Percentiles rank a stretch among this genome's conserved stretches.
These are phyloP conservation scores for Mortierella sp. DNA, from an alignment of 371 early-diverging fungal genomes.

Conservation along the genomic window DNA sequence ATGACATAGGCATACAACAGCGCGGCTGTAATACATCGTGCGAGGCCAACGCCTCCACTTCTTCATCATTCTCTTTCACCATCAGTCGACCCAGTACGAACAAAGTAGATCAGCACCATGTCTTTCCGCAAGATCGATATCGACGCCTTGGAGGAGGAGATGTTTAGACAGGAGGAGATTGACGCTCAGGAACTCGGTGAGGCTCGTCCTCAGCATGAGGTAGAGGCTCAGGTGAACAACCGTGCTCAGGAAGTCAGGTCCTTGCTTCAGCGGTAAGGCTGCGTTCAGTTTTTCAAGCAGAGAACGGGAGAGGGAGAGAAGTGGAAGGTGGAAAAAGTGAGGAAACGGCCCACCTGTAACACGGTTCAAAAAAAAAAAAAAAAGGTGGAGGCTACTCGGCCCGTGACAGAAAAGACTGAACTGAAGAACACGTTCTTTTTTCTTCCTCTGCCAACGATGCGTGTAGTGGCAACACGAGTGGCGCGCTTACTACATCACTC, in stretches of 20 bases:
- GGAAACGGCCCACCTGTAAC: background rate
- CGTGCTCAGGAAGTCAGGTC: conserved; percentile 73
- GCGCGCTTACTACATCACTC: conserved; percentile 77
- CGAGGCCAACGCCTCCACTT: no score
- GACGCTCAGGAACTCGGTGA: conserved; percentile 59
- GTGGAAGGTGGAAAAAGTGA: background rate
- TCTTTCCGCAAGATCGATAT: conserved; percentile 84
- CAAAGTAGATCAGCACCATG: conserved; percentile 12
- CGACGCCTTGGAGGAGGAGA: conserved; percentile 86
- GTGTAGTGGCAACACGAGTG: conserved; percentile 72
- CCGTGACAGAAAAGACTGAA: background rate
- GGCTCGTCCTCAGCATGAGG: conserved; percentile 62
- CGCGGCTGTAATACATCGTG: no score
- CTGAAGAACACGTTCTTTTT: background rate
- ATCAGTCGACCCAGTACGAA: background rate
- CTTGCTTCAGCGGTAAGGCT: conserved; percentile 51
- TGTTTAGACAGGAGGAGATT: conserved; percentile 72
- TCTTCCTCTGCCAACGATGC: no score
- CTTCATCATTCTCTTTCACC: conserved; percentile 9
- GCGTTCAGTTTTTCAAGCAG: background rate
- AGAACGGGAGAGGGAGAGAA: background rate
- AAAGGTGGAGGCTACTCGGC: background rate
- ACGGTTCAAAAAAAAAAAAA: no score
- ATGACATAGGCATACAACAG: no score
- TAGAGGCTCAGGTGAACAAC: conserved; percentile 63